Base-by-base conservation (phyloP, 345 rosid genomes). In the Geranium rotundifolium region DNA sequence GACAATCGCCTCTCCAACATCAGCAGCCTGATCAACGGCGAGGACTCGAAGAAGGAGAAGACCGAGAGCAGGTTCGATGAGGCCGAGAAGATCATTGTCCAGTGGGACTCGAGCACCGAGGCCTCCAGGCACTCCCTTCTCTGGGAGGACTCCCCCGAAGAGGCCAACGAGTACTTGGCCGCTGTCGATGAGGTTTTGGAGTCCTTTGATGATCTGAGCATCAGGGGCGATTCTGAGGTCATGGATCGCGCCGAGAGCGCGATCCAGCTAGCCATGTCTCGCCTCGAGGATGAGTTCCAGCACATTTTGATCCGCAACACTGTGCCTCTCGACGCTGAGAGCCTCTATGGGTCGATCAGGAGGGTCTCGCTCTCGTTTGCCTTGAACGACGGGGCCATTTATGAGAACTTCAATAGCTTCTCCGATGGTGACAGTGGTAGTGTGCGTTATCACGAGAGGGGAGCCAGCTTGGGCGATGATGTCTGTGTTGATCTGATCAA, bases 221-320 rank as follows among this genome's bases (percentile, higher is more conserved):
- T 73, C 54, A 16, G 68, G 60, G 72, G 82, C 29, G 18, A 56
- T 54, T 62, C 65, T 20, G 89, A 87, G 37, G 63, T 80, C 70
- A 67, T 66, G 67, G 56, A 71, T 61, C 83, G 70, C 37, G 95
- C 87, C 50, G 65, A 79, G 18, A 57, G 69, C 61, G 63, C 69
- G 39, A 68, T 82, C 67, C 85, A 85, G 79, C 64, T 68, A 41
- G 95, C 89, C 18, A 91, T 91, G 96, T 63, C 80, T 12, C 82
- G 85, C 82, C 90, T 91, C n/a, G 81, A 81, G 72, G 80, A 77
- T 72, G 95, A 86, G 84, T 72, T 91, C 5, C 60, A 60, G 58
- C 87, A 81, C 77, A 74, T 85, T 65, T 81, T 88, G 56, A 65
- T 65, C 65, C 77, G 58, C 63, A 64, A 81, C 72, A 77, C 71